These are phyloP conservation scores for Carex arenaria DNA, from an alignment of 202 grass and related monocot genomes.

Conservation along the genomic window DNA sequence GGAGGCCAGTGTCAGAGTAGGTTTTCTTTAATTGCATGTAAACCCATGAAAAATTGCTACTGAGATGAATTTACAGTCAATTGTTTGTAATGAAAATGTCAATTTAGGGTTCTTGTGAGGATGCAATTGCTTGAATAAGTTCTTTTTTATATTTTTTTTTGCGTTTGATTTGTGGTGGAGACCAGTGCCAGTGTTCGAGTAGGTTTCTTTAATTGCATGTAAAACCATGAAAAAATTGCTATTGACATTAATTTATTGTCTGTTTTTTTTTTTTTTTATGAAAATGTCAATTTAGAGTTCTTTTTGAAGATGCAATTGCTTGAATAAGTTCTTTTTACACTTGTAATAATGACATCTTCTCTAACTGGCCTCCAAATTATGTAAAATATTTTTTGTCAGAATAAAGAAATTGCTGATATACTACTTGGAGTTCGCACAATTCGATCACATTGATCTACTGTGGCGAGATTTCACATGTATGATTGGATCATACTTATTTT, in stretches of 20 bases:
- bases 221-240: background rate
- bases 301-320: background rate
- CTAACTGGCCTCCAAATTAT: background rate
- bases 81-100: background rate
- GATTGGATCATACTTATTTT: constrained; percentile 75
- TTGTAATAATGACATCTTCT: background rate
- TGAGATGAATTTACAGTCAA: background rate
- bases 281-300: background rate
- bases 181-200: background rate
- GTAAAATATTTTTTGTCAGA: background rate
- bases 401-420: constrained; percentile 50
- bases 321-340: background rate
- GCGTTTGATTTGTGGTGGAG: background rate
- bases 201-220: background rate
- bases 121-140: background rate
- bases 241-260: background rate
- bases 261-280: background rate
- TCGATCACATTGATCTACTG: constrained; percentile 51
- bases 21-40: background rate
- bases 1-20: background rate
- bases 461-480: constrained; percentile 75
- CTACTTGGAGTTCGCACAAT: constrained; percentile 65
- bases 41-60: background rate
- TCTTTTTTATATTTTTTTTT: background rate
- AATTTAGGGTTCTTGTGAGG: background rate